Evolutionary conservation across 768 basidiomycete species (phyloP), one percentile per base, ranked within the genome.

Genomic region (Hydnum rufescens): DNA sequence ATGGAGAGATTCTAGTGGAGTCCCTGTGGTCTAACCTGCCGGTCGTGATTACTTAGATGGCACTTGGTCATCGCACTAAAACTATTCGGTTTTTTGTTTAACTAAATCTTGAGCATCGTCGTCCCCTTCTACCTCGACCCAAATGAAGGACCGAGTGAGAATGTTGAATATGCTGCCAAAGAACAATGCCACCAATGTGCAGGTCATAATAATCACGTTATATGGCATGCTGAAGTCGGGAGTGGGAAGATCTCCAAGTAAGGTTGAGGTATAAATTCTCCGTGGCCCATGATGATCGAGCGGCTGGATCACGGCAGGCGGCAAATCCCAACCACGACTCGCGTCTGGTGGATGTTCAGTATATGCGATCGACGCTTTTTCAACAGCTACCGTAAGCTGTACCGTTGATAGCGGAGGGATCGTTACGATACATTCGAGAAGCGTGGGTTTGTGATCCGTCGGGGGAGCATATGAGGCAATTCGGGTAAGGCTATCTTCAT

Each of bases 221-320:
- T 97, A 97, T 1, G 95, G 95, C 95, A 97, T 97, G 64, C 86
- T 90, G 64, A 97, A 97, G 64, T 97, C 95, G 0, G 93, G 95
- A 32, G 88, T 89, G n/a, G 93, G 82, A n/a, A 95, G 74, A 64
- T 92, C 88, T 43, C 92, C 76, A 32, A 97, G 76, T 25, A 93
- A 71, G 5, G 80, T 73, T 0, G 76, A 71, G 1, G 87, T 89
- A 64, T 93, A 93, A 44, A 95, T 72, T 43, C 80, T 60, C 19
- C 22, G 25, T 28, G 6, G 13, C 47, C 51, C 50, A 42, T 26
- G 19, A 5, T 30, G 36, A 3, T 46, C 23, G 36, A 56, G 54
- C 74, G 44, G 76, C 71, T 51, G 80, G 55, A 70, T n/a, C 4
- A 95, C 75, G 2, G 86, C 90, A 0, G 84, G 78, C 1, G 89